Evolutionary conservation across 768 basidiomycete genomes (phyloP).

Genomic region (Tubosaeta sp.): DNA sequence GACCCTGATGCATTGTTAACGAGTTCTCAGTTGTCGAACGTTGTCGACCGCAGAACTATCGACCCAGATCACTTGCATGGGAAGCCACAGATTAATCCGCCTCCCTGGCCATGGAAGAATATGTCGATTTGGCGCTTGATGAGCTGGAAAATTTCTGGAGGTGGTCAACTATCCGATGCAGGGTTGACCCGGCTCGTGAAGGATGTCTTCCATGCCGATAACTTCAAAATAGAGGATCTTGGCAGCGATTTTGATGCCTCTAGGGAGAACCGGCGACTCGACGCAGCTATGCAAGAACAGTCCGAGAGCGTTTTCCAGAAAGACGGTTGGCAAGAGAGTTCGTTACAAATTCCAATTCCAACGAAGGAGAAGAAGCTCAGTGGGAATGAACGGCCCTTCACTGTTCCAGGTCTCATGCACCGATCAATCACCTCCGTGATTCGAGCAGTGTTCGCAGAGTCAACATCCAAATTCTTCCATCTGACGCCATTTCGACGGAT

Average conservation of each 20-base stretch:
- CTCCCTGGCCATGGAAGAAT: slow-evolving; percentile 12
- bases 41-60: too few relatives aligned
- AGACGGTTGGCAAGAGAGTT: too few relatives aligned
- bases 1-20: neutral
- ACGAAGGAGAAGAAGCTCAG: slow-evolving; percentile 14
- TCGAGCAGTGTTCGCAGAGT: slow-evolving; percentile 3
- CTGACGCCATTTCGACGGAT: slow-evolving; percentile 22
- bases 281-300: too few relatives aligned
- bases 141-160: slow-evolving; percentile 12
- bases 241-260: too few relatives aligned
- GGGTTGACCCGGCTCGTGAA: slow-evolving; percentile 6
- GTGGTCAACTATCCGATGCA: slow-evolving; percentile 2
- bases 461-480: slow-evolving; percentile 15
- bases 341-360: slow-evolving; percentile 17
- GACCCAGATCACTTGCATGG: too few relatives aligned
- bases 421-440: slow-evolving; percentile 17
- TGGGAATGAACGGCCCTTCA: slow-evolving; percentile 16
- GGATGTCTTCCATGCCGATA: too few relatives aligned
- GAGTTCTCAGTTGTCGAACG: neutral
- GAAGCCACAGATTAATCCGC: neutral
- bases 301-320: too few relatives aligned
- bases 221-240: too few relatives aligned
- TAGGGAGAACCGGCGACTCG: too few relatives aligned
- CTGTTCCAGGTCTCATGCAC: slow-evolving; percentile 27
- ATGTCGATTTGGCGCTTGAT: slow-evolving; percentile 11